These are phyloP conservation scores for Brassica balearica DNA, from an alignment of 441 rosid genomes.

Conservation along the genomic window DNA sequence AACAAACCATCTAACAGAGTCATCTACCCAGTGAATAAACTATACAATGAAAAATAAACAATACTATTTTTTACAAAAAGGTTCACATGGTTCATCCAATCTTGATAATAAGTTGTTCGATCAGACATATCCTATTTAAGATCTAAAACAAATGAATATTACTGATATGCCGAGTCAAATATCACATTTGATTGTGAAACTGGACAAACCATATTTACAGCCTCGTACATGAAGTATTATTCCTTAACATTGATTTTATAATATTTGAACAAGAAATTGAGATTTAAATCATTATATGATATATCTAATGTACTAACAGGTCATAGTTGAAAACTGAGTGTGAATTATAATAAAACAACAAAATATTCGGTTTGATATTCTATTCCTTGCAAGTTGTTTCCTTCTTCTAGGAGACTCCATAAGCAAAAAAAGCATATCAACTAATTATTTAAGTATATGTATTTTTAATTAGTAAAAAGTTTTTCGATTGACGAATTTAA, in stretches of 20 bases:
- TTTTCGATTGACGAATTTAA: slow-evolving; percentile 30
- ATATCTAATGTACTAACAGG: slow-evolving; percentile 11
- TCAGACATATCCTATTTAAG: background rate
- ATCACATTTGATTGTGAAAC: slow-evolving; percentile 8
- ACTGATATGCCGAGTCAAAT: background rate
- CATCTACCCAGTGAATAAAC: background rate
- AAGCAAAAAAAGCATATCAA: slow-evolving; percentile 45
- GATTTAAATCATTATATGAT: background rate
- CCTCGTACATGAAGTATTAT: slow-evolving; percentile 14
- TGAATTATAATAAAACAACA: slow-evolving; percentile 6
- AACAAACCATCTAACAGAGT: background rate
- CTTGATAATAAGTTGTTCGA: background rate
- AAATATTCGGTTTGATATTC: slow-evolving; percentile 37
- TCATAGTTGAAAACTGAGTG: slow-evolving; percentile 5
- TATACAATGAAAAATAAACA: background rate
- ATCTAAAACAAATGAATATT: background rate
- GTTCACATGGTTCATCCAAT: slow-evolving; percentile 10
- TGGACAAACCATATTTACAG: background rate
- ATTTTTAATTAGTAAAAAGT: slow-evolving; percentile 18
- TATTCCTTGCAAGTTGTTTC: slow-evolving; percentile 37
- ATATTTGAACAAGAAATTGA: background rate
- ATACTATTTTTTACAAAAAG: background rate
- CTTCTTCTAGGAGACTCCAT: slow-evolving; percentile 43
- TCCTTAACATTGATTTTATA: background rate
- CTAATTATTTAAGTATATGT: slow-evolving; percentile 18